A percentile compares a stretch with the other conserved stretches of the same genome.
phyloP scores from a whole-genome alignment of 208 protist species.

The Wallacemonas sp. region DNA sequence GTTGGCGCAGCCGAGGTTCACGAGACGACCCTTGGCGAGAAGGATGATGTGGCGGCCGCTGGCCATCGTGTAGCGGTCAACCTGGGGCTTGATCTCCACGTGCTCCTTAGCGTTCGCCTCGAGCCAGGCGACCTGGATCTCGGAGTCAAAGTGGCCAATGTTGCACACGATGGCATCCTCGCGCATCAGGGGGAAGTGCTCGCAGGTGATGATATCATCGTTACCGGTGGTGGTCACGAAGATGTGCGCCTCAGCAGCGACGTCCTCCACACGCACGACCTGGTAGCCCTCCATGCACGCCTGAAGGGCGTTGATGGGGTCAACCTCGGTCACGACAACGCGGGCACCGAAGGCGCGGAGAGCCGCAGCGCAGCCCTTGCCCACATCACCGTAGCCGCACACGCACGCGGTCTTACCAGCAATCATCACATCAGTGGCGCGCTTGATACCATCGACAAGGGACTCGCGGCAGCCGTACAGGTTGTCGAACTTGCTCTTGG shows the following conservation, averaged over 20 bases:
- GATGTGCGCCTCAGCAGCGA: conserved; percentile 91
- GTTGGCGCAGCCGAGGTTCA: conserved; percentile 99
- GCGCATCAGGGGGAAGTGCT: conserved; percentile 98
- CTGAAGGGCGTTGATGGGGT: conserved; percentile 99
- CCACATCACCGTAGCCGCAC: conserved; percentile 99
- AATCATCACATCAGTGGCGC: conserved; percentile 99
- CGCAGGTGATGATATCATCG: conserved; percentile 97
- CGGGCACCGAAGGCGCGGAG: conserved; percentile 96
- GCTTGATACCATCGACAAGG: conserved; percentile 99
- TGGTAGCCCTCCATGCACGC: conserved; percentile 99
- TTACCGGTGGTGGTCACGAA: conserved; percentile 99
- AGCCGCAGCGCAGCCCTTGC: conserved; percentile 98
- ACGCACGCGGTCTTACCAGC: conserved; percentile 98
- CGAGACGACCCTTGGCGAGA: conserved; percentile 96
- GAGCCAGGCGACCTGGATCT: conserved; percentile 98
- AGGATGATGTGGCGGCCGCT: conserved; percentile 96
- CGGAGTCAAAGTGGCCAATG: conserved; percentile 99
- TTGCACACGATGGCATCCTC: conserved; percentile 99
- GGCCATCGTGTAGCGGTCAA: conserved; percentile 97
- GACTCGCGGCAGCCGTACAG: conserved; percentile 99
- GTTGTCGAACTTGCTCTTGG: conserved; percentile 99
- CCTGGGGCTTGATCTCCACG: conserved; percentile 99
- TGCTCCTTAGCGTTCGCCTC: conserved; percentile 88
- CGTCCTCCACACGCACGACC: conserved; percentile 96
- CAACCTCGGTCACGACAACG: conserved; percentile 99